phyloP scores from a whole-genome alignment of 73 alveolate species.

The Chromera velia region DNA sequence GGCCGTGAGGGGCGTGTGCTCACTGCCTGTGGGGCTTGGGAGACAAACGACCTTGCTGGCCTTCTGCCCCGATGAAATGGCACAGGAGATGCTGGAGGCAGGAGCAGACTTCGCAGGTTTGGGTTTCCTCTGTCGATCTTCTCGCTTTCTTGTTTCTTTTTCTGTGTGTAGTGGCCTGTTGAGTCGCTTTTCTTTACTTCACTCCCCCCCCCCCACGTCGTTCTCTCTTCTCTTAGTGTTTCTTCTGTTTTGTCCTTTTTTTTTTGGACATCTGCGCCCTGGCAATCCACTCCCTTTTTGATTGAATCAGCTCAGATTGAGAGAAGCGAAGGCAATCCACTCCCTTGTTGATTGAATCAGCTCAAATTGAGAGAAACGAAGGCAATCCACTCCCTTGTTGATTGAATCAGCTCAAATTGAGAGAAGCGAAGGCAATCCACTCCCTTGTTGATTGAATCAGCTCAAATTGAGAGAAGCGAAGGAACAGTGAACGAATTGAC shows the following conservation, averaged over 20 bases:
- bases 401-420: too few species aligned
- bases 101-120: constrained; percentile 44
- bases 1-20: not conserved
- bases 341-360: not conserved
- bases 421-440: too few species aligned
- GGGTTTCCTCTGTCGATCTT: not conserved
- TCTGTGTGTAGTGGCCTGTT: not conserved
- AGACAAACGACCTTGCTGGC: not conserved
- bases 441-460: too few species aligned
- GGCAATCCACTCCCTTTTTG: constrained; percentile 5
- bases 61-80: not conserved
- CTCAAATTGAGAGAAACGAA: not conserved
- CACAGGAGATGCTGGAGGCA: constrained; percentile 39
- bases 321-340: not conserved
- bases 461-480: too few species aligned
- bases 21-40: not conserved
- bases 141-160: not conserved
- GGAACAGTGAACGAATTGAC: too few species aligned
- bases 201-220: not conserved
- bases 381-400: too few species aligned
- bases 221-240: constrained; percentile 16
- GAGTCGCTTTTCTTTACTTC: not conserved
- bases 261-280: too few species aligned
- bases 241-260: too few species aligned
- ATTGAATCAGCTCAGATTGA: not conserved